Conservation (phyloP, 805 yeast species). For the Grigorovia humatica region DNA sequence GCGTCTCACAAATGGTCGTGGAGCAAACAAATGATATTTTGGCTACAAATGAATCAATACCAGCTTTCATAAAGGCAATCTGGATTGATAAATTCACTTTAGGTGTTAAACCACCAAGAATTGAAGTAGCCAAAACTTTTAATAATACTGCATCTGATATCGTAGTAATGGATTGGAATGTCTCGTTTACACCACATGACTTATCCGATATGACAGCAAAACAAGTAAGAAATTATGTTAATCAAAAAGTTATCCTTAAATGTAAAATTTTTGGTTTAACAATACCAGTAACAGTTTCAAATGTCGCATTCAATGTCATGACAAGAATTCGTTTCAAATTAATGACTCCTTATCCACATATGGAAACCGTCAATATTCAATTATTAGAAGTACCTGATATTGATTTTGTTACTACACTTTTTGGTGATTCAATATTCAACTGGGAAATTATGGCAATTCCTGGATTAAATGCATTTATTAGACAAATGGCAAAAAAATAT, state of each 20-base stretch:
- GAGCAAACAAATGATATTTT: constrained; percentile 77
- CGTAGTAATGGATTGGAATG: constrained; percentile 96
- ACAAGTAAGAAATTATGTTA: constrained; percentile 74
- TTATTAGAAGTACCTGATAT: constrained; percentile 78
- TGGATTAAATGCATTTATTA: constrained; percentile 72
- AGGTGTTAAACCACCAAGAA: constrained; percentile 93
- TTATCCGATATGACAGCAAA: constrained; percentile 74
- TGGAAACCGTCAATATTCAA: constrained; percentile 81
- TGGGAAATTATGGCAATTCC: constrained; percentile 85
- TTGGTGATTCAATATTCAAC: constrained; percentile 75
- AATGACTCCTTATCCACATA: constrained; percentile 86
- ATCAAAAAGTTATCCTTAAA: constrained; percentile 70
- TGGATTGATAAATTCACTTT: constrained; percentile 84
- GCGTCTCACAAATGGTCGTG: constrained; percentile 73
- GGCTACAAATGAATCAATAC: constrained; percentile 62
- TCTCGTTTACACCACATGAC: constrained; percentile 88
- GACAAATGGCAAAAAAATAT: constrained; percentile 76
- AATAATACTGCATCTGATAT: constrained; percentile 86
- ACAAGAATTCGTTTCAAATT: constrained; percentile 78
- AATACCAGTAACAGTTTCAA: constrained; percentile 70
- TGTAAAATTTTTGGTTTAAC: constrained; percentile 75
- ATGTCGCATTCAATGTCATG: constrained; percentile 64
- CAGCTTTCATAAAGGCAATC: constrained; percentile 71
- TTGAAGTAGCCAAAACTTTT: constrained; percentile 81
- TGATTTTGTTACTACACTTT: constrained; percentile 64